Conservation (phyloP, 192 early-diverging fungal genomes). For the Coemansia umbellata region DNA sequence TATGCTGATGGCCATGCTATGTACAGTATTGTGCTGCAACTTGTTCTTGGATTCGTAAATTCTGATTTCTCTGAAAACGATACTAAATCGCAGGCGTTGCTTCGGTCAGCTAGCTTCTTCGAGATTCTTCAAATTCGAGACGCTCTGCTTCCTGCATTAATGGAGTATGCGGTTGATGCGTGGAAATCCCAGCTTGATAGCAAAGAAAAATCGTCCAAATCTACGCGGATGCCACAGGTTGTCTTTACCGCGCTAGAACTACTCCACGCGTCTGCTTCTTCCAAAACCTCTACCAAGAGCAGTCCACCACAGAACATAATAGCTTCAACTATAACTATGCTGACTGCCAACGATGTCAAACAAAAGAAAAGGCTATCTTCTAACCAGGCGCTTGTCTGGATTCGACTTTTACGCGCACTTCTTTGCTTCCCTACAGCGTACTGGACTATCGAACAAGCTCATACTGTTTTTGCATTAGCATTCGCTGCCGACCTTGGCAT, state of each 20-base stretch:
- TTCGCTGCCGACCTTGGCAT: conserved; percentile 21
- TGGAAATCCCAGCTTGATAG: conserved; percentile 12
- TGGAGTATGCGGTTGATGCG: background rate
- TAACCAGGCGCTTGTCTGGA: conserved; percentile 11
- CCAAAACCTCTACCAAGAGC: background rate
- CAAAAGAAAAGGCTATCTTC: background rate
- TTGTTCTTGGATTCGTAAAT: conserved; percentile 11
- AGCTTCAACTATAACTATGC: background rate
- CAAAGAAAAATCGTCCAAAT: too few relatives aligned
- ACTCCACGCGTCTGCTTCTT: background rate
- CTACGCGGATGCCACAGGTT: background rate
- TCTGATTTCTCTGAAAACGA: background rate
- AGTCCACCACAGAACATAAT: background rate
- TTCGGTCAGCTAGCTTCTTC: conserved; percentile 29
- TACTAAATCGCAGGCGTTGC: conserved; percentile 8
- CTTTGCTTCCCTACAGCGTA: conserved; percentile 27
- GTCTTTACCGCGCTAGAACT: background rate
- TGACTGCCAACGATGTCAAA: background rate
- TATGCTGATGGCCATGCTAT: conserved; percentile 14
- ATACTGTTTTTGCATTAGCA: conserved; percentile 19
- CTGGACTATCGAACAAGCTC: conserved; percentile 21
- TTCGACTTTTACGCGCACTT: conserved; percentile 16
- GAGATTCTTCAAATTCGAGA: conserved; percentile 23
- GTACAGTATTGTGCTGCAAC: conserved; percentile 12
- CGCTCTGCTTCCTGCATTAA: conserved; percentile 13